Base-by-base conservation (phyloP, 176 grass and related monocot genomes). In the Oryza glaberrima region DNA sequence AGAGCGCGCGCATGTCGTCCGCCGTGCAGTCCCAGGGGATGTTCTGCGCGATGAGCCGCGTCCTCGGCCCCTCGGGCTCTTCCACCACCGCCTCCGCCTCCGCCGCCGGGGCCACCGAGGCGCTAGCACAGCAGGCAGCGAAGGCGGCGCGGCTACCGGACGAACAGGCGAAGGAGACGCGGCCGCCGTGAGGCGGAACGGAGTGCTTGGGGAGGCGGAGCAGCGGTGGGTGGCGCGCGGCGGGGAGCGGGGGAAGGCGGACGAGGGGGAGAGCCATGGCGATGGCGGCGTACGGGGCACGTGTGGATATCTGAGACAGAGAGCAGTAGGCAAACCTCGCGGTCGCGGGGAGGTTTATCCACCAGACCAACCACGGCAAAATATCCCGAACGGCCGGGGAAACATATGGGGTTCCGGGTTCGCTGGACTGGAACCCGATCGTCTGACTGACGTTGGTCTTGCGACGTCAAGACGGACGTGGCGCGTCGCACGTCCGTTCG, bases 21-120 rank as follows among this genome's bases (percentile, higher is more conserved):
- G 86, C 67, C 20, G 86, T 94, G 86, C 25, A 89, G 80, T 84
- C 83, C 96, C 96, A 98, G n/a, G 96, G 96, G 80, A 98, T 90
- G 82, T 95, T 98, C 88, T 90, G 90, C 47, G 91, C 96, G 38
- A 95, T 87, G 73, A 98, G 80, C 65, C 93, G 90, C 78, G 80
- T 94, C 75, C 81, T 90, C 26, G 82, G 79, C 11, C 17, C 79
- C 65, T 48, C 80, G 16, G 20, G 70, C 68, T 84, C 43, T 38
- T 83, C 88, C n/a, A 44, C 43, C 40, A 56, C 51, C 80, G 71
- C 88, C n/a, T 12, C 77, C 76, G 65, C 69, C 72, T 22, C 71
- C 73, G 77, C 49, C 13, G 51, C 48, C 3, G 80, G 40, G 38
- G 75, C 86, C 48, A 72, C 85, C 34, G 83, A 87, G 28, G 80